phyloP scores from a whole-genome alignment of 2,329 filamentous ascomycete genomes.

The Neopestalotiopsis clavispora region DNA sequence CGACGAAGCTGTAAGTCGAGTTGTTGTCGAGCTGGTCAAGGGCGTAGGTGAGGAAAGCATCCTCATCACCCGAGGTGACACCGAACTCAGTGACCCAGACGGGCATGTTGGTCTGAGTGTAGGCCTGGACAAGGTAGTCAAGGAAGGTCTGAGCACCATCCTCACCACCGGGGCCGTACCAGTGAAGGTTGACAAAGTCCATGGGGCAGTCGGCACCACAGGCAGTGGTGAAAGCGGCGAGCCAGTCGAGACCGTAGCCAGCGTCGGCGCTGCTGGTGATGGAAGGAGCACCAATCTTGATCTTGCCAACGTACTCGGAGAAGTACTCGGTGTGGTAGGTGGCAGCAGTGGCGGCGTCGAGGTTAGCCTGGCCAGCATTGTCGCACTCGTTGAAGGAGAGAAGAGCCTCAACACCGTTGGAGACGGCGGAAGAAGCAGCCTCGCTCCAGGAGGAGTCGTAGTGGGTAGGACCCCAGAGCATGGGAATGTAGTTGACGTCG shows the following conservation, averaged over 20 bases:
- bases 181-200: conserved; percentile 68
- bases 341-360: conserved; percentile 58
- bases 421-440: conserved; percentile 57
- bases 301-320: conserved; percentile 58
- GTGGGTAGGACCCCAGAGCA: conserved; percentile 62
- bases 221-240: conserved; percentile 54
- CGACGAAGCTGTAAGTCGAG: conserved; percentile 51
- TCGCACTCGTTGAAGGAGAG: conserved; percentile 78
- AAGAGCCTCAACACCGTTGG: conserved; percentile 58
- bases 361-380: conserved; percentile 61
- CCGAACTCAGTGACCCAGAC: conserved; percentile 72
- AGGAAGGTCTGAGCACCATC: conserved; percentile 57
- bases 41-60: conserved; percentile 55
- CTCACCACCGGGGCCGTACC: conserved; percentile 57
- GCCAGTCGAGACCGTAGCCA: conserved; percentile 61
- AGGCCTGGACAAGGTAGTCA: conserved; percentile 53
- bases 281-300: conserved; percentile 61
- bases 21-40: conserved; percentile 53
- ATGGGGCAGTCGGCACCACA: conserved; percentile 58
- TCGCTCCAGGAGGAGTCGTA: conserved; percentile 55
- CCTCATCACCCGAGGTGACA: conserved; percentile 48
- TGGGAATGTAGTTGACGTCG: conserved; percentile 66
- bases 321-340: conserved; percentile 56
- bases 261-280: conserved; percentile 62
- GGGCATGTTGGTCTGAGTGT: conserved; percentile 52